phyloP scores from a whole-genome alignment of 257 asterid species.

The Coffea canephora region DNA sequence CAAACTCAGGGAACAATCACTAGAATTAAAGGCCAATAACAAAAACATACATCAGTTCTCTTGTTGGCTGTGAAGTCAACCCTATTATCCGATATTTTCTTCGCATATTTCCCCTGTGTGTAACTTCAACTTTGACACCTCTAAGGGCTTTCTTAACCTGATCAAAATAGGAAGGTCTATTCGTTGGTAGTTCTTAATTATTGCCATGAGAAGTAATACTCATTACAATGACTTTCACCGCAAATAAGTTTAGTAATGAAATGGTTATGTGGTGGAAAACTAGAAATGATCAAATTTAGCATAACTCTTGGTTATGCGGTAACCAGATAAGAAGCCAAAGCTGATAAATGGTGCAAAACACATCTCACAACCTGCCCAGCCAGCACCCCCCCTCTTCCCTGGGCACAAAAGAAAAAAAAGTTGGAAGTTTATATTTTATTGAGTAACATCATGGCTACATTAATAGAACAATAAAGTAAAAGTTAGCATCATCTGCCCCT shows the following conservation, averaged over 20 bases:
- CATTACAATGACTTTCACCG: too few species aligned
- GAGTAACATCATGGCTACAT: not conserved
- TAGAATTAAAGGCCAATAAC: not conserved
- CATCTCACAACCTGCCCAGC: too few species aligned
- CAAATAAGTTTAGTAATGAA: too few species aligned
- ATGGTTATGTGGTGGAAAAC: too few species aligned
- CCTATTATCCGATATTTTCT: constrained; percentile 52
- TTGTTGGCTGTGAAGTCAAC: constrained; percentile 53
- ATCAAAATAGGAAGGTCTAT: not conserved
- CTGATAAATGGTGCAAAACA: too few species aligned
- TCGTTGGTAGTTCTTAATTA: not conserved
- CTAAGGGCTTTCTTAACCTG: constrained; percentile 60
- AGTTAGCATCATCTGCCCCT: not conserved
- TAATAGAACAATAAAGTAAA: not conserved
- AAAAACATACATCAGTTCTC: constrained; percentile 45
- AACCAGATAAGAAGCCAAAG: too few species aligned
- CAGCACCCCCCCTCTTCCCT: too few species aligned
- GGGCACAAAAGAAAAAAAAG: too few species aligned
- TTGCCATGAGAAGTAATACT: not conserved
- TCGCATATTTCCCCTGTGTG: constrained; percentile 55
- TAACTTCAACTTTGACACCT: constrained; percentile 64
- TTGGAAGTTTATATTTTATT: too few species aligned
- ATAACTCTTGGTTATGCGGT: too few species aligned
- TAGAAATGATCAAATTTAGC: too few species aligned
- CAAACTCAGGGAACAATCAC: constrained; percentile 1